These are phyloP conservation scores for Rhizoclosmatium sp. DNA, from an alignment of 192 early-diverging fungal genomes.

Conservation along the genomic window DNA sequence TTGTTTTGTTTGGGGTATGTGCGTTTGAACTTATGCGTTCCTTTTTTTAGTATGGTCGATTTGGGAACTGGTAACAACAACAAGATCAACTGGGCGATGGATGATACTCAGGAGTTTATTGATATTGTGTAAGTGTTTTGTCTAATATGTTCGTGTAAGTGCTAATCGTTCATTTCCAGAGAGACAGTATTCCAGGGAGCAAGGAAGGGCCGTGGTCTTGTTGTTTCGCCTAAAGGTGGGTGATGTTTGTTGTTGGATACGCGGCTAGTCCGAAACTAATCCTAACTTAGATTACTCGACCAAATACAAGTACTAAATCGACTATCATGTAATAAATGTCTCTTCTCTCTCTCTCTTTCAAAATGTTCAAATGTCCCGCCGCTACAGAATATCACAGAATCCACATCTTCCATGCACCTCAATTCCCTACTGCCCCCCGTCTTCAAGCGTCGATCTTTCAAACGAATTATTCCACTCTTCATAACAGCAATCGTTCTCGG, in stretches of 20 bases:
- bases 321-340: neutral
- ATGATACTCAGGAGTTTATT: conserved; percentile 96
- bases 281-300: conserved; percentile 78
- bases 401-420: no score
- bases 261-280: conserved; percentile 8
- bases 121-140: conserved; percentile 62
- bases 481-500: no score
- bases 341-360: no score
- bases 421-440: no score
- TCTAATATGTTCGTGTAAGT: neutral
- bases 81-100: conserved; percentile 97
- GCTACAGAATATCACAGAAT: no score
- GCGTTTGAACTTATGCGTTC: conserved; percentile 68
- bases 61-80: conserved; percentile 99
- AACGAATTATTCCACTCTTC: no score
- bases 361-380: no score
- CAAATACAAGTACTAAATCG: conserved; percentile 93
- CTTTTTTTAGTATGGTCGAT: conserved; percentile 94
- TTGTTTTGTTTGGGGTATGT: conserved; percentile 14
- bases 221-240: conserved; percentile 86
- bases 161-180: conserved; percentile 39
- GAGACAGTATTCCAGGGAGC: conserved; percentile 91
- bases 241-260: conserved; percentile 47
- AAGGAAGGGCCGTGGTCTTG: conserved; percentile 94
- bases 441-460: no score